A percentile compares a stretch with the other conserved stretches of the same genome.
phyloP scores from a whole-genome alignment of 2,329 filamentous ascomycete species.

The Neofusicoccum ribis region DNA sequence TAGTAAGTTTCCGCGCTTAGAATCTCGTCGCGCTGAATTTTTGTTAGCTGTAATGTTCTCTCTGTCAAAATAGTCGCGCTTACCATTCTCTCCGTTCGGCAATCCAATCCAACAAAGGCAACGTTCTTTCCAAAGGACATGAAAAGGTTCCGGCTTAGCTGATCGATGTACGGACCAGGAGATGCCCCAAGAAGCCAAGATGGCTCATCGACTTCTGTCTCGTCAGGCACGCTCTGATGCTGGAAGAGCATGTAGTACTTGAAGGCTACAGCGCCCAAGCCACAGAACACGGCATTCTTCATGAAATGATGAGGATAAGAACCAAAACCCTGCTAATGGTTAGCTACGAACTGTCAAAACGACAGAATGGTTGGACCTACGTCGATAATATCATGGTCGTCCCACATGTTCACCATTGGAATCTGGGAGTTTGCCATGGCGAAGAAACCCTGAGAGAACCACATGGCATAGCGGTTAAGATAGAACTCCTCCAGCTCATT shows the following conservation, averaged over 20 bases:
- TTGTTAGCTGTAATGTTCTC: constrained; percentile 23
- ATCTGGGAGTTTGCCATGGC: constrained; percentile 92
- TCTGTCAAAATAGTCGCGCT: background rate
- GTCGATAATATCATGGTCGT: constrained; percentile 72
- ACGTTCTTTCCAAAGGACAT: constrained; percentile 78
- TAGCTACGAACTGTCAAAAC: background rate
- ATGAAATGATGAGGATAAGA: constrained; percentile 93
- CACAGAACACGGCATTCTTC: constrained; percentile 84
- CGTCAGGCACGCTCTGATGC: constrained; percentile 81
- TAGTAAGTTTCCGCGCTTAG: constrained; percentile 80
- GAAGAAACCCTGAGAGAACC: constrained; percentile 96
- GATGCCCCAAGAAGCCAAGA: constrained; percentile 83
- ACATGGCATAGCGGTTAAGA: constrained; percentile 82
- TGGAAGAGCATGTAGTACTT: constrained; percentile 99
- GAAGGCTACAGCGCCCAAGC: constrained; percentile 87
- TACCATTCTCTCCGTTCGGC: constrained; percentile 79
- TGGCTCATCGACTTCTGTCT: constrained; percentile 80
- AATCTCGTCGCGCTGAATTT: constrained; percentile 65
- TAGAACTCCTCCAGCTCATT: constrained; percentile 88
- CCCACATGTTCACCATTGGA: constrained; percentile 97
- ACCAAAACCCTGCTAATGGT: constrained; percentile 66
- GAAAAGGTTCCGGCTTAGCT: constrained; percentile 82
- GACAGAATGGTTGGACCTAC: constrained; percentile 27
- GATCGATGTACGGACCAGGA: constrained; percentile 86
- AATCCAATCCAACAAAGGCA: constrained; percentile 83